These are phyloP conservation scores for Xylaria grammica DNA, from an alignment of 495 filamentous ascomycete genomes.

Conservation along the genomic window DNA sequence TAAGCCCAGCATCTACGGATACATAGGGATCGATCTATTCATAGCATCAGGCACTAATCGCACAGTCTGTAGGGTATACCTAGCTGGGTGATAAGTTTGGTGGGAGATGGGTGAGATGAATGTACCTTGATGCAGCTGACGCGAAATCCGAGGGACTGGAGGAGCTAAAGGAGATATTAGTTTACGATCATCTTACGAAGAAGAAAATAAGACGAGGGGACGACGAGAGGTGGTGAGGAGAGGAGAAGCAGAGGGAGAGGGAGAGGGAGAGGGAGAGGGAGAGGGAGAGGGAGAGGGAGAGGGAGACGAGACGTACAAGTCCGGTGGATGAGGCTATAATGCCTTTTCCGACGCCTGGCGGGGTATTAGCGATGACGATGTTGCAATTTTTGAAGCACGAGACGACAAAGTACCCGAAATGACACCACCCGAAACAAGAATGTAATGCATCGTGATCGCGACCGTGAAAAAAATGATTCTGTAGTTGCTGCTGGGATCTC, in stretches of 20 bases:
- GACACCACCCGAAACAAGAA: conserved; percentile 78
- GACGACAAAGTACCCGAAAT: conserved; percentile 36
- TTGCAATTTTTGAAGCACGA: neutral
- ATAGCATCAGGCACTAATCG: neutral
- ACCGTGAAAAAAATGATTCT: conserved; percentile 21
- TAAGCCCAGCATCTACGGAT: conserved; percentile 79
- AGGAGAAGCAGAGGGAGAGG: no score
- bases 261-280: no score
- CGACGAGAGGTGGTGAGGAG: no score
- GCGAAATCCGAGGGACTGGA: conserved; percentile 31
- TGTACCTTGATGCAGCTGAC: conserved; percentile 29
- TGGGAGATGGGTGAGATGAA: no score
- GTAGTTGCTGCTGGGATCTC: conserved; percentile 7
- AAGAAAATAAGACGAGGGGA: no score
- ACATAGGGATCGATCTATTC: conserved; percentile 83
- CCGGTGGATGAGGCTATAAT: conserved; percentile 35
- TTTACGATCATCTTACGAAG: neutral
- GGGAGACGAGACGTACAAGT: conserved; percentile 21
- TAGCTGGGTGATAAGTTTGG: conserved; percentile 31
- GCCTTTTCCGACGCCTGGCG: conserved; percentile 36
- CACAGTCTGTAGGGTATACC: neutral
- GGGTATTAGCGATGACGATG: conserved; percentile 28
- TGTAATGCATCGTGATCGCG: conserved; percentile 74
- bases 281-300: neutral
- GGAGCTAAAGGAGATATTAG: conserved; percentile 18